Evolutionary conservation across 1,139 yeast genomes (phyloP).

Genomic region (Candida dubliniensis): DNA sequence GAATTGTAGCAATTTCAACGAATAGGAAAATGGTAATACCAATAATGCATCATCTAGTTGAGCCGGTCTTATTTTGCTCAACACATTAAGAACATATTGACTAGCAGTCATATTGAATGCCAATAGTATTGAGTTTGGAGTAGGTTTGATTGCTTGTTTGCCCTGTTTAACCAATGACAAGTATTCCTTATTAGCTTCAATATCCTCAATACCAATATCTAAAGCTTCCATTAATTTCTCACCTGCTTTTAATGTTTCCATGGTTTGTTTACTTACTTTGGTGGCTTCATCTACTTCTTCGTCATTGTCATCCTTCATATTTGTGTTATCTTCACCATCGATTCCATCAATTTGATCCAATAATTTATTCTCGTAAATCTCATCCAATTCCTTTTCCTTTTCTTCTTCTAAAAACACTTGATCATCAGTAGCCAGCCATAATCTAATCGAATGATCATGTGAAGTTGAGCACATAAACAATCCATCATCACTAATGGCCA

Average conservation of each 20-base stretch:
- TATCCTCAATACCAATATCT: slow-evolving; percentile 76
- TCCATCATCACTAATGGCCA: slow-evolving; percentile 75
- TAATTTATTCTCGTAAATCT: slow-evolving; percentile 76
- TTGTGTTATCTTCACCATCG: slow-evolving; percentile 44
- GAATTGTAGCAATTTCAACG: slow-evolving; percentile 66
- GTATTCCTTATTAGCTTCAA: slow-evolving; percentile 58
- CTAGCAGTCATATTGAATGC: slow-evolving; percentile 75
- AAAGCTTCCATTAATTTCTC: slow-evolving; percentile 91
- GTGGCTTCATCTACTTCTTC: slow-evolving; percentile 56
- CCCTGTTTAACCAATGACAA: slow-evolving; percentile 33
- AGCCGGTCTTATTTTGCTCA: slow-evolving; percentile 70
- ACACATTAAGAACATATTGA: slow-evolving; percentile 71
- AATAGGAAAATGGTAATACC: slow-evolving; percentile 86
- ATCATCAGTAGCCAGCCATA: slow-evolving; percentile 92
- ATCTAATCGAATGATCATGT: slow-evolving; percentile 88
- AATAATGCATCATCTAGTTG: slow-evolving; percentile 91
- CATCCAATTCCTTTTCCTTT: slow-evolving; percentile 92
- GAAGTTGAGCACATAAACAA: slow-evolving; percentile 79
- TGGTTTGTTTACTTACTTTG: slow-evolving; percentile 77
- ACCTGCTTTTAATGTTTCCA: slow-evolving; percentile 92
- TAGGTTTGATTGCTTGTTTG: slow-evolving; percentile 56
- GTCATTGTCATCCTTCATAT: slow-evolving; percentile 28
- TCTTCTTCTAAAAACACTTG: slow-evolving; percentile 95
- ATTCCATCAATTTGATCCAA: slow-evolving; percentile 60
- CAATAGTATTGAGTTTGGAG: slow-evolving; percentile 64